phyloP scores from a whole-genome alignment of 2,329 filamentous ascomycete genomes.

The Trichophyton verrucosum region DNA sequence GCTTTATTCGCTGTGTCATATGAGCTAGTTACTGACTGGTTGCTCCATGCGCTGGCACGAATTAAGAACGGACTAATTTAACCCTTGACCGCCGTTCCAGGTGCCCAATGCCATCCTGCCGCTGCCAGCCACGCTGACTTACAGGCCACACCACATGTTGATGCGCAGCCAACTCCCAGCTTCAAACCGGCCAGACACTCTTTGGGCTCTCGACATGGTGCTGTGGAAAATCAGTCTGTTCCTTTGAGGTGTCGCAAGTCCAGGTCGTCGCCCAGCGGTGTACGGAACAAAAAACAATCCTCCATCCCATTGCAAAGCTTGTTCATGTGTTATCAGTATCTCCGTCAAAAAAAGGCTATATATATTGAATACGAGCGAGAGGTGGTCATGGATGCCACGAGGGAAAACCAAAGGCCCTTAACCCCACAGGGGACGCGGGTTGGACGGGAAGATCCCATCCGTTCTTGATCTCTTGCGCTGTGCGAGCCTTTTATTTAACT shows the following conservation, averaged over 20 bases:
- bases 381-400: background rate
- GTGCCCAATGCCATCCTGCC: too few species aligned
- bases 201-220: background rate
- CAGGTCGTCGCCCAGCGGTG: background rate
- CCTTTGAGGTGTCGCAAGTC: background rate
- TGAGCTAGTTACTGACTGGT: too few species aligned
- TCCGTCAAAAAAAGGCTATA: background rate
- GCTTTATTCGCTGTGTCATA: background rate
- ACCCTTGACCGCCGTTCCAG: too few species aligned
- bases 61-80: background rate
- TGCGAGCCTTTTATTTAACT: background rate
- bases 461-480: background rate
- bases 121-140: too few species aligned
- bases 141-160: too few species aligned
- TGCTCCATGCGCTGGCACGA: background rate
- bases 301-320: background rate
- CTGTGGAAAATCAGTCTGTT: background rate
- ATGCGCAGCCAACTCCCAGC: too few species aligned
- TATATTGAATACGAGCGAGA: background rate
- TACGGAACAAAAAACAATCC: background rate
- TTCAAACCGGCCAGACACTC: too few species aligned
- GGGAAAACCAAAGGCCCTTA: background rate
- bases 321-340: background rate
- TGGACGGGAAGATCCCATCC: background rate
- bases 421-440: background rate